Base-by-base conservation (phyloP, 306 rosid genomes). In the Fragaria iinumae region DNA sequence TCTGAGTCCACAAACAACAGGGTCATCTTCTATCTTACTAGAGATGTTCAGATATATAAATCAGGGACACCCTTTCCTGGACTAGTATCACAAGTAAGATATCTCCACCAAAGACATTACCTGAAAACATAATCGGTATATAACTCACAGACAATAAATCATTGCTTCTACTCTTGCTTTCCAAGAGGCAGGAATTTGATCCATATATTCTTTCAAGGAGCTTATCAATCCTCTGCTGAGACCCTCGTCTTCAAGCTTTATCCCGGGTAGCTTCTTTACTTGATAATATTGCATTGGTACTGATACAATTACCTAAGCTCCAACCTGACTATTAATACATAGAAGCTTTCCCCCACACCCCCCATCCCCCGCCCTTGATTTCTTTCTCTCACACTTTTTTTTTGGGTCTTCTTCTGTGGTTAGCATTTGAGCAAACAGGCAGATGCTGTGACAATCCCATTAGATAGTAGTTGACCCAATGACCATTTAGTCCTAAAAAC, bases 101-200 rank as follows among this genome's bases (percentile, higher is more conserved):
- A 27, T 56, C 45, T 16, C 76, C 34, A 56, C 76, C 34, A 39
- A 38, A 72, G 67, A 48, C 49, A 72, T 23, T 72, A 17, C 52
- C 17, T 47, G 32, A 45, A 57, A 25, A 18, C 34, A 59, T 21
- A 13, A 74, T 52, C 50, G 60, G 66, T n/a, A 57, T 16, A 18
- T 49, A 29, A 67, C 23, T 76, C 27, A 41, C 45, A 44, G 0
- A 48, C 21, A 11, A 25, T 16, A 44, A 69, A n/a, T 44, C 72
- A 72, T 53, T 73, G 25, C 64, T 73, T 82, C 29, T 21, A 63
- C 48, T 78, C 17, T 63, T 44, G 49, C 74, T 45, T 71, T 53
- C 25, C 13, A 48, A 10, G 41, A 12, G 38, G 14, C 60, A 20
- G 21, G 47, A 70, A n/a, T 69, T 39, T 73, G 53, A 11, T n/a